Evolutionary conservation across 140 eudicot species (phyloP).

Genomic region (Senecio squalidus): DNA sequence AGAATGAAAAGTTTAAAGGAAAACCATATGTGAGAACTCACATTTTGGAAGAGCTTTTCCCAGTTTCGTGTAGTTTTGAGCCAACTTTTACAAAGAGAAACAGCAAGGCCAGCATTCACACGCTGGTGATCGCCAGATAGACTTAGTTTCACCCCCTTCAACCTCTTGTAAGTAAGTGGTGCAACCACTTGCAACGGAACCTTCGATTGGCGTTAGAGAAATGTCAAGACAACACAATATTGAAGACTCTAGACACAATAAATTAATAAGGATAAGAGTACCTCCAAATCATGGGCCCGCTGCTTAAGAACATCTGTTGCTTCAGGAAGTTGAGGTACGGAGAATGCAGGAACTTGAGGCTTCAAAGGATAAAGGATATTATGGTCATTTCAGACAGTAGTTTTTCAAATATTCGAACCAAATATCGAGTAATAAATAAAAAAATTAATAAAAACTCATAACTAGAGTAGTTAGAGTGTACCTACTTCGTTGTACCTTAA

Average conservation of each 20-base stretch:
- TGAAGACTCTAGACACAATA: background rate
- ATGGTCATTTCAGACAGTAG: conserved; percentile 41
- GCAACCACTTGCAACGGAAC: conserved; percentile 59
- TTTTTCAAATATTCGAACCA: conserved; percentile 13
- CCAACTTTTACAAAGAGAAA: conserved; percentile 80
- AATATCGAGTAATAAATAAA: conserved; percentile 17
- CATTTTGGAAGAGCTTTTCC: conserved; percentile 44
- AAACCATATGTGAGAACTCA: conserved; percentile 24
- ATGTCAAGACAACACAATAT: conserved; percentile 10
- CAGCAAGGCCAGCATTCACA: conserved; percentile 87
- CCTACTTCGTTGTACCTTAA: conserved; percentile 56
- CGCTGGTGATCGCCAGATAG: conserved; percentile 90
- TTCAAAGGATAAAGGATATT: conserved; percentile 43
- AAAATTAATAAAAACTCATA: conserved; percentile 4
- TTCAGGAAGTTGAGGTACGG: conserved; percentile 74
- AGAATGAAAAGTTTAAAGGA: background rate
- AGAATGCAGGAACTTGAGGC: conserved; percentile 82
- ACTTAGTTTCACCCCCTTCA: conserved; percentile 58
- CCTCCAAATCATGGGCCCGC: conserved; percentile 55
- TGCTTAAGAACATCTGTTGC: conserved; percentile 71
- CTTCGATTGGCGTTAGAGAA: conserved; percentile 29
- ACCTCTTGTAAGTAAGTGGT: conserved; percentile 42
- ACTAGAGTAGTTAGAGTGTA: conserved; percentile 12
- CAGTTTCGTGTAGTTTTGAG: conserved; percentile 44
- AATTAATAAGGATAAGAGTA: too few relatives aligned